Evolutionary conservation across 441 rosid genomes (phyloP).

Genomic region (Macaranga tanarius): DNA sequence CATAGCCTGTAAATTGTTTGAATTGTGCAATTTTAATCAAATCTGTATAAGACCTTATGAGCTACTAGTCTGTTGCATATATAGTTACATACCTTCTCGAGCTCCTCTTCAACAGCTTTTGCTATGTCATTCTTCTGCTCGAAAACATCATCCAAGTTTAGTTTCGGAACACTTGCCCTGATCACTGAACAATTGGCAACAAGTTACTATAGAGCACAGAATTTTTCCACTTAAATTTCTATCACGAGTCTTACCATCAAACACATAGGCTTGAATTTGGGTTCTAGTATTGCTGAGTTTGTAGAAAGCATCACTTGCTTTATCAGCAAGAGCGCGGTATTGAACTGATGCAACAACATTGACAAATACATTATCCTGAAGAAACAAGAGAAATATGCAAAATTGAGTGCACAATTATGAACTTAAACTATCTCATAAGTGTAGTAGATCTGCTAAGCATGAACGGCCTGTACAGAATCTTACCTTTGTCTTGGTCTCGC

Average conservation of each 20-base stretch:
- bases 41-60: too few relatives aligned
- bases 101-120: slow-evolving; percentile 65
- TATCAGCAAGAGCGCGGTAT: slow-evolving; percentile 51
- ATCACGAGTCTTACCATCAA: slow-evolving; percentile 35
- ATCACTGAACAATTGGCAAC: slow-evolving; percentile 37
- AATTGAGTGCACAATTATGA: neutral
- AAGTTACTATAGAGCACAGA: neutral
- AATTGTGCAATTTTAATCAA: neutral
- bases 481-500: slow-evolving; percentile 47
- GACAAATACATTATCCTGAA: slow-evolving; percentile 70
- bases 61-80: neutral
- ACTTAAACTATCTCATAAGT: neutral
- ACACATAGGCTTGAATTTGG: slow-evolving; percentile 70
- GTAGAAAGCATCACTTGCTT: slow-evolving; percentile 62
- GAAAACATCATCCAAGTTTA: slow-evolving; percentile 52
- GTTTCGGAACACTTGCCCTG: slow-evolving; percentile 61
- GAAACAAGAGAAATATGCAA: neutral
- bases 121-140: slow-evolving; percentile 69
- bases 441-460: too few relatives aligned
- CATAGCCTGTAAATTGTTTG: slow-evolving; percentile 29
- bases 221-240: neutral
- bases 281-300: slow-evolving; percentile 54
- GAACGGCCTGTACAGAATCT: too few relatives aligned
- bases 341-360: slow-evolving; percentile 69
- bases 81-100: slow-evolving; percentile 50